Evolutionary conservation across 768 basidiomycete genomes (phyloP).

Genomic region (Leccinum longicurvipes): DNA sequence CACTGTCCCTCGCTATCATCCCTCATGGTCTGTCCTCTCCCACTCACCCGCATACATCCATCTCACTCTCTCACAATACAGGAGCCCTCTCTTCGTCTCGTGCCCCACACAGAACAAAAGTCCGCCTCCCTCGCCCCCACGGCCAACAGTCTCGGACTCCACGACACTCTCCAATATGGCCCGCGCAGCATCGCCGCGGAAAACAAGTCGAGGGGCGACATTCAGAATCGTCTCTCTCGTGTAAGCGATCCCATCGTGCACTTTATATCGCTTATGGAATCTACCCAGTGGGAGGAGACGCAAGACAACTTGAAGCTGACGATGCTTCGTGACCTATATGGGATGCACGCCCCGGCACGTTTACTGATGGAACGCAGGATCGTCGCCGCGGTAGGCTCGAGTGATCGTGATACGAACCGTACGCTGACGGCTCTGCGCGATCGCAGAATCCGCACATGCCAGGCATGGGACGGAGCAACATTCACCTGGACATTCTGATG

Average conservation of each 20-base stretch:
- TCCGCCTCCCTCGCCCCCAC: conserved; percentile 66
- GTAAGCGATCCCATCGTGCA: conserved; percentile 41
- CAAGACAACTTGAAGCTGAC: conserved; percentile 86
- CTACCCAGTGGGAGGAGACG: conserved; percentile 83
- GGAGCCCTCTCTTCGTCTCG: conserved; percentile 58
- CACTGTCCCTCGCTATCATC: background rate
- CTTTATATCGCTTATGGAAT: background rate
- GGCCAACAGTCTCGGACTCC: conserved; percentile 74
- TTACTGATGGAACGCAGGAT: conserved; percentile 93
- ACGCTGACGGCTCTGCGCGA: background rate
- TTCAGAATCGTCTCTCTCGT: conserved; percentile 73
- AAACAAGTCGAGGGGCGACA: conserved; percentile 52
- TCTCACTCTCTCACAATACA: conserved; percentile 15
- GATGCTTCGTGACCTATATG: conserved; percentile 78
- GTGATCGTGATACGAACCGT: background rate
- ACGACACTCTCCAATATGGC: conserved; percentile 86
- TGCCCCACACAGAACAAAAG: conserved; percentile 53
- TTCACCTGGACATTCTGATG: conserved; percentile 90
- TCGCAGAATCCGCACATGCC: conserved; percentile 65
- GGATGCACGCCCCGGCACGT: conserved; percentile 86
- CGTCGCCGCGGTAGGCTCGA: conserved; percentile 56
- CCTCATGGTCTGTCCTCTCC: conserved; percentile 22
- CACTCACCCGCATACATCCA: background rate
- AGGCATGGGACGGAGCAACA: conserved; percentile 62
- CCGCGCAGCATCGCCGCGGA: conserved; percentile 78